Percentiles rank a stretch among this genome's conserved stretches.
Evolutionary conservation across 2,329 filamentous ascomycete species (phyloP).

Genomic region (Venturia carpophila): DNA sequence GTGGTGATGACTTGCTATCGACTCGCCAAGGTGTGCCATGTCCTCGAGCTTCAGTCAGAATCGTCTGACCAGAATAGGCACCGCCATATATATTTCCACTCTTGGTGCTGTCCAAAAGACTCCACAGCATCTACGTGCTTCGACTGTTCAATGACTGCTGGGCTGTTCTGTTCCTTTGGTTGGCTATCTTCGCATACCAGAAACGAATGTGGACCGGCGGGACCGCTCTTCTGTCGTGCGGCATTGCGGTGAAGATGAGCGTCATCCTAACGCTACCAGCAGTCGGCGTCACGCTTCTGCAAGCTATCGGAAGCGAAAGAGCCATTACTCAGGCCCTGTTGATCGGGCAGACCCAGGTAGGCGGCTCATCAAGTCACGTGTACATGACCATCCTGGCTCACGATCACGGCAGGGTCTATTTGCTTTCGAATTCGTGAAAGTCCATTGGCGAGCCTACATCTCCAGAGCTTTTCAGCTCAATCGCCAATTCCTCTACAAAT

Average conservation of each 20-base stretch:
- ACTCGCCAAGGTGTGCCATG: constrained; percentile 53
- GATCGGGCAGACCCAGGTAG: constrained; percentile 70
- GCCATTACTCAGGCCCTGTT: constrained; percentile 62
- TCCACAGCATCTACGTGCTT: constrained; percentile 89
- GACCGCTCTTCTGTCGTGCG: constrained; percentile 64
- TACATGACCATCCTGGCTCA: background rate
- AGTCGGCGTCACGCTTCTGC: constrained; percentile 66
- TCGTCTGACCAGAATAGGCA: constrained; percentile 41
- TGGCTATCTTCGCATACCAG: constrained; percentile 72
- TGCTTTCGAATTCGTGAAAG: constrained; percentile 59
- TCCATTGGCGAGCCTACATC: constrained; percentile 63
- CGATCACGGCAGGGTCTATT: constrained; percentile 39
- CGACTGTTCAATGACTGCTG: constrained; percentile 95
- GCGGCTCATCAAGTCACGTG: constrained; percentile 30
- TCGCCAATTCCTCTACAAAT: constrained; percentile 87
- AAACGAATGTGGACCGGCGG: constrained; percentile 65
- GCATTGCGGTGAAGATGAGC: constrained; percentile 92
- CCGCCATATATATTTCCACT: constrained; percentile 84
- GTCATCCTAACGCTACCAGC: constrained; percentile 76
- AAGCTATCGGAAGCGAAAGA: constrained; percentile 59
- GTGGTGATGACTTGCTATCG: constrained; percentile 79
- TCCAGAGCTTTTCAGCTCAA: constrained; percentile 83
- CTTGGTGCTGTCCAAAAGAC: constrained; percentile 77
- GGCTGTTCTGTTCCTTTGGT: constrained; percentile 74
- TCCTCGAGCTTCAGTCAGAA: background rate